Conservation (phyloP, 2,329 filamentous ascomycete species). For the Raffaelea arxii region DNA sequence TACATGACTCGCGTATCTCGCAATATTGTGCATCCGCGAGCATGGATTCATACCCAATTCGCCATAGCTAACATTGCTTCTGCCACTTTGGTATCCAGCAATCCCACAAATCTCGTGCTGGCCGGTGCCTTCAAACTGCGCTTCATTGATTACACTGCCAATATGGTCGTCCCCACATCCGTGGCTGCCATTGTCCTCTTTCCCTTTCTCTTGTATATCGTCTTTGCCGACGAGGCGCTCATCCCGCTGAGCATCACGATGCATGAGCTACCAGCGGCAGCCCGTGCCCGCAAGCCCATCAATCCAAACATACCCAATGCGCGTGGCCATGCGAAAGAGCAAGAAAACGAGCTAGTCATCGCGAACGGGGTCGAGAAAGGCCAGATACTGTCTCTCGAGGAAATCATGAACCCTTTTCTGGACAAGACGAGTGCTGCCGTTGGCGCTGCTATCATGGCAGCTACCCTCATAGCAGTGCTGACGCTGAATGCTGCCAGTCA, state of each 20-base stretch:
- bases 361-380: constrained; percentile 41
- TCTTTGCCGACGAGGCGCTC: constrained; percentile 54
- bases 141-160: constrained; percentile 66
- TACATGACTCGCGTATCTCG: constrained; percentile 69
- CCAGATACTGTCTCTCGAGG: constrained; percentile 53
- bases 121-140: constrained; percentile 63
- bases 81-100: constrained; percentile 67
- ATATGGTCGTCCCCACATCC: constrained; percentile 65
- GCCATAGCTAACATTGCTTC: constrained; percentile 64
- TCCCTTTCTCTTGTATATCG: constrained; percentile 58
- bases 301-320: constrained; percentile 65
- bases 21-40: constrained; percentile 60
- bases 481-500: constrained; percentile 53
- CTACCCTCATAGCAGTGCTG: constrained; percentile 55
- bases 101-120: constrained; percentile 66
- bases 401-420: constrained; percentile 67
- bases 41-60: constrained; percentile 67
- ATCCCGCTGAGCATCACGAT: constrained; percentile 59
- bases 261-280: constrained; percentile 54
- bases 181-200: constrained; percentile 59
- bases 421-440: constrained; percentile 57
- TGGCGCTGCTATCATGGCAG: constrained; percentile 56
- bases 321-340: constrained; percentile 42
- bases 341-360: constrained; percentile 33
- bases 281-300: constrained; percentile 44